Base-by-base conservation (phyloP, 192 early-diverging fungal genomes). In the Coemansia sp. region DNA sequence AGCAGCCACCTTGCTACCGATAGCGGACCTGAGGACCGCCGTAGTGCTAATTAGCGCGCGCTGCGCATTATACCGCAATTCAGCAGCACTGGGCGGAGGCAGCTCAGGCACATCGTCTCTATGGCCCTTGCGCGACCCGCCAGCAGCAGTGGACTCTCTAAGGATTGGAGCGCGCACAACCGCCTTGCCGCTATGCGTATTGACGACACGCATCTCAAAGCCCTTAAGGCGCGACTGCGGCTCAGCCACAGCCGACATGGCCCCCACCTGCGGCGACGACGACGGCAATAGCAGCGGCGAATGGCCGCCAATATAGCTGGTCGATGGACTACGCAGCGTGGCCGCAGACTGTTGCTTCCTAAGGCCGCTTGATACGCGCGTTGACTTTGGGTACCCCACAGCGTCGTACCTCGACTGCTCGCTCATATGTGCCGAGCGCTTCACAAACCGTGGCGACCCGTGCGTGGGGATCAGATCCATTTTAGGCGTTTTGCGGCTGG, bases 21-120 rank as follows among this genome's bases (percentile, higher is more conserved):
- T 48, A 35, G 67, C 38, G 3, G 73, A 65, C 33, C 69, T 70
- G 18, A 75, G 58, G 9, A 72, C 66, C 5, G 78, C 57, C 28
- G 72, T 70, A 2, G 73, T 71, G 56, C 20, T 72, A 16, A 80
- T 74, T 34, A 80, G 60, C 38, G 78, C 78, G 3, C 78, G 60
- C 63, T 80, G 78, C n/a, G 78, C 78, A 38, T 74, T 80, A 56
- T 59, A 75, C 20, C 71, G 59, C 16, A 71, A 66, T 63, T 80
- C 78, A 3, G 73, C 78, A 2, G 73, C 73, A 28, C 66, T 80
- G 28, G 63, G 56, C 26, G 78, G 73, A 38, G 69, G 78, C 66
- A 75, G 59, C 45, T 62, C 63, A 0, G 66, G 73, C 18, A 46
- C 53, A 2, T 60, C 28, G 3, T 62, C n/a, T 38, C 59, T 9